Evolutionary conservation across 106 monocot genomes (phyloP), one percentile per base, ranked within the genome.

Genomic region (Narthecium ossifragum): DNA sequence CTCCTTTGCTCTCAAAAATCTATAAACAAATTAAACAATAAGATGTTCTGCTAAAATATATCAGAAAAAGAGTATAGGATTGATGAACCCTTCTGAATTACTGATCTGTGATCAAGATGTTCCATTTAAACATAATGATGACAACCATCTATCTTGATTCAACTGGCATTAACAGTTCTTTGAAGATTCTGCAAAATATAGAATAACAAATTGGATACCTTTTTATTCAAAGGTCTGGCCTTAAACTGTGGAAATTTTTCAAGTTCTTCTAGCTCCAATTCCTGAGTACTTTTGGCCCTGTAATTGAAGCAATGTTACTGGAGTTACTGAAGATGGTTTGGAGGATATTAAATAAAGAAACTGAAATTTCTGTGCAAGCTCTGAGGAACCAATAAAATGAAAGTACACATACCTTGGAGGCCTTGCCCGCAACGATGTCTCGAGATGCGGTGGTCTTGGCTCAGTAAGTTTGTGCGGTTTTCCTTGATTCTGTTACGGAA

Each of bases 191-290:
- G n/a, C n/a, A n/a, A n/a, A n/a, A n/a, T n/a, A n/a, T n/a, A n/a
- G n/a, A 43, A 43, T 43, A 3, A 33, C n/a, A 55, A 18, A 55
- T 22, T 11, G 10, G 25, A 23, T 2, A 98, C 96, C 90, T 87
- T 91, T 53, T 77, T 91, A 39, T 91, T 87, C 6, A 98, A 55
- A 66, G 91, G 90, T 50, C 76, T 84, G 51, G 96, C 96, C 83
- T 98, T 98, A 62, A 98, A 98, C 60, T 84, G 90, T 43, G 86
- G 90, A 59, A 84, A 56, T 53, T 87, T 91, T 63, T 81, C 73
- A 17, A 98, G 67, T 79, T 87, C 90, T 46, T 91, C 96, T 31
- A 74, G 17, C 63, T 98, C 87, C 57, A 84, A 47, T 56, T 98
- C 96, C 55, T 78, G 59, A 56, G 90, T 76, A 36, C 83, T 80